Evolutionary conservation across 2,329 filamentous ascomycete genomes (phyloP).

Genomic region (Pestalotiopsis sp.): DNA sequence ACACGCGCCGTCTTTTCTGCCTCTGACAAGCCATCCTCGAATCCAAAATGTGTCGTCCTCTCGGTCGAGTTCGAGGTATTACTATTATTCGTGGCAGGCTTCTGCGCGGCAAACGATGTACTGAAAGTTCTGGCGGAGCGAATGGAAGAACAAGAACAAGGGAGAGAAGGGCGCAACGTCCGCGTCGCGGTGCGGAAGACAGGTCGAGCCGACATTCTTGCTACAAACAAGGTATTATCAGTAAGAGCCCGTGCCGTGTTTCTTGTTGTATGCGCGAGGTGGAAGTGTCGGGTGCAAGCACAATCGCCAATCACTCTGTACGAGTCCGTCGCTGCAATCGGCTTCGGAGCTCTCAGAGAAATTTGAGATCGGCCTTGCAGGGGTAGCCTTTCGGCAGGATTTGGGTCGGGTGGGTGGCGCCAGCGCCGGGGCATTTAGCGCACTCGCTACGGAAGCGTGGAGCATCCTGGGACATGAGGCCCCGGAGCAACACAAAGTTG

Average conservation of each 20-base stretch:
- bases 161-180: constrained; percentile 17
- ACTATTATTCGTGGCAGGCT: constrained; percentile 22
- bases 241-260: neutral
- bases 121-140: constrained; percentile 22
- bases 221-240: neutral
- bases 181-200: constrained; percentile 25
- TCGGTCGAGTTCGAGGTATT: constrained; percentile 33
- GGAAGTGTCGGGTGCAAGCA: neutral
- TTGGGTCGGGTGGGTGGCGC: neutral
- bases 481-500: no score
- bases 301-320: neutral
- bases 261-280: neutral
- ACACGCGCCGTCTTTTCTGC: constrained; percentile 74
- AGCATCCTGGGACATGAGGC: neutral
- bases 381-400: constrained; percentile 5
- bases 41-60: constrained; percentile 86
- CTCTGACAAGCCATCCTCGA: constrained; percentile 76
- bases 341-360: constrained; percentile 5
- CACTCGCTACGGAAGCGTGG: neutral
- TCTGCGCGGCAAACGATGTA: constrained; percentile 22
- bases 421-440: neutral
- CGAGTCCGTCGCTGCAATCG: neutral
- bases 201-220: constrained; percentile 30
- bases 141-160: constrained; percentile 13
- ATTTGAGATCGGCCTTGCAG: constrained; percentile 8